These are phyloP conservation scores for Tolypocladium paradoxum DNA, from an alignment of 2,329 filamentous ascomycete species.

Conservation along the genomic window DNA sequence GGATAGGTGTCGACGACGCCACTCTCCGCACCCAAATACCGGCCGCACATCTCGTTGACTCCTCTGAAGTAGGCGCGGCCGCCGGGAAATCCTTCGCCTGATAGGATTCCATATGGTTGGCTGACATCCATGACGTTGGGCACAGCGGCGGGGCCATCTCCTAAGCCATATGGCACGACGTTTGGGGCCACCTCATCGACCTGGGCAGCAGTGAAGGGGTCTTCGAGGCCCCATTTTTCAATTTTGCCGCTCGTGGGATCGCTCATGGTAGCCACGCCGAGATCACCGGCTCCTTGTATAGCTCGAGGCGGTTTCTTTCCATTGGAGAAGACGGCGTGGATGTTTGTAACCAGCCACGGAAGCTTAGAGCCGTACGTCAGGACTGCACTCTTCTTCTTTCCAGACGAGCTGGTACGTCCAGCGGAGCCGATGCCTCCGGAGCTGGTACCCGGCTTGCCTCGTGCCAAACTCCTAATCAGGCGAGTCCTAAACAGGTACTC, in stretches of 20 bases:
- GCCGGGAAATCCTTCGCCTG: conserved; percentile 78
- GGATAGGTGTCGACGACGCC: conserved; percentile 50
- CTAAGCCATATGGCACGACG: conserved; percentile 65
- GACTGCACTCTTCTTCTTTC: conserved; percentile 61
- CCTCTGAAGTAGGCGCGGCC: conserved; percentile 71
- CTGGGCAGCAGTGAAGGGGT: conserved; percentile 64
- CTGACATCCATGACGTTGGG: conserved; percentile 90
- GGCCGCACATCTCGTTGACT: conserved; percentile 62
- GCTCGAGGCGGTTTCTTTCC: conserved; percentile 67
- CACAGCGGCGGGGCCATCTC: conserved; percentile 64
- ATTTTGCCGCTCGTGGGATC: conserved; percentile 68
- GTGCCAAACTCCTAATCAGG: conserved; percentile 66
- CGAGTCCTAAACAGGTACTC: conserved; percentile 87
- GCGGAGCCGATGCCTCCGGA: conserved; percentile 40
- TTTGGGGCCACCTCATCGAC: conserved; percentile 68
- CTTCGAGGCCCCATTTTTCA: conserved; percentile 72
- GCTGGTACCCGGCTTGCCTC: conserved; percentile 64
- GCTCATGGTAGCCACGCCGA: conserved; percentile 68
- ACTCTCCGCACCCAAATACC: conserved; percentile 56
- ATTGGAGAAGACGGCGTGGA: conserved; percentile 66
- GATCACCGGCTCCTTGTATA: conserved; percentile 72
- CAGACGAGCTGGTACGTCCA: conserved; percentile 35
- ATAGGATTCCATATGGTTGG: conserved; percentile 70
- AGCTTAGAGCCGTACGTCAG: conserved; percentile 80
- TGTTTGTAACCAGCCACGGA: conserved; percentile 64